Evolutionary conservation across 495 filamentous ascomycete genomes (phyloP).

Genomic region (Aspergillus panamensis): DNA sequence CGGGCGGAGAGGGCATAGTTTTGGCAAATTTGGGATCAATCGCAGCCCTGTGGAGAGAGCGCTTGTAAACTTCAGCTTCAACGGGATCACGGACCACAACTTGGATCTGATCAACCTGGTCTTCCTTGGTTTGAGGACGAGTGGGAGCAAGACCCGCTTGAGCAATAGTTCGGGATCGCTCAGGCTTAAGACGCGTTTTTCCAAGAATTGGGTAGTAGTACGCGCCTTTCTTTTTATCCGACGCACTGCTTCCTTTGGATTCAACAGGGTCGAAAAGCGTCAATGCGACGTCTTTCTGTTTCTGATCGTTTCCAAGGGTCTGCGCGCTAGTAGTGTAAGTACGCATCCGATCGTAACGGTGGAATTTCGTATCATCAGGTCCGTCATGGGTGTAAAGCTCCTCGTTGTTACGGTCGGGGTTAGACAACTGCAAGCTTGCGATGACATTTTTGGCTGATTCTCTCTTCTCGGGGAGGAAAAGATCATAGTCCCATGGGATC

Average conservation of each 20-base stretch:
- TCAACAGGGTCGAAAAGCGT: conserved; percentile 61
- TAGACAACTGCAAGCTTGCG: conserved; percentile 66
- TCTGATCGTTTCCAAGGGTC: conserved; percentile 52
- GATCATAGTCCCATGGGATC: conserved; percentile 71
- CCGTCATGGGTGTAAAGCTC: conserved; percentile 60
- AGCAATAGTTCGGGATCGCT: conserved; percentile 50
- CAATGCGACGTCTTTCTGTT: conserved; percentile 56
- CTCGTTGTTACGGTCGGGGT: conserved; percentile 64
- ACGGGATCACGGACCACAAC: conserved; percentile 51
- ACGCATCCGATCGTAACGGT: conserved; percentile 73
- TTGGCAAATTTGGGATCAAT: conserved; percentile 45
- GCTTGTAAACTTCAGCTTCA: conserved; percentile 50
- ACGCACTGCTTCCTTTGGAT: conserved; percentile 14
- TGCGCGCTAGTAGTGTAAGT: conserved; percentile 79
- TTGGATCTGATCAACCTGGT: conserved; percentile 55
- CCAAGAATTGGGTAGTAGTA: conserved; percentile 90
- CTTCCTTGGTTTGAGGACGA: conserved; percentile 33
- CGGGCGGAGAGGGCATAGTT: conserved; percentile 38
- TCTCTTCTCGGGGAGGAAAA: conserved; percentile 63
- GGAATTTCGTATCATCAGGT: conserved; percentile 46
- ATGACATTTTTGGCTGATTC: conserved; percentile 60
- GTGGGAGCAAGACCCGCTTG: conserved; percentile 44
- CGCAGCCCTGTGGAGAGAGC: conserved; percentile 39
- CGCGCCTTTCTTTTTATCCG: conserved; percentile 60
- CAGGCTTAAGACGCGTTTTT: conserved; percentile 58